phyloP scores from a whole-genome alignment of 139 green algal species.

The Micractinium conductrix region DNA sequence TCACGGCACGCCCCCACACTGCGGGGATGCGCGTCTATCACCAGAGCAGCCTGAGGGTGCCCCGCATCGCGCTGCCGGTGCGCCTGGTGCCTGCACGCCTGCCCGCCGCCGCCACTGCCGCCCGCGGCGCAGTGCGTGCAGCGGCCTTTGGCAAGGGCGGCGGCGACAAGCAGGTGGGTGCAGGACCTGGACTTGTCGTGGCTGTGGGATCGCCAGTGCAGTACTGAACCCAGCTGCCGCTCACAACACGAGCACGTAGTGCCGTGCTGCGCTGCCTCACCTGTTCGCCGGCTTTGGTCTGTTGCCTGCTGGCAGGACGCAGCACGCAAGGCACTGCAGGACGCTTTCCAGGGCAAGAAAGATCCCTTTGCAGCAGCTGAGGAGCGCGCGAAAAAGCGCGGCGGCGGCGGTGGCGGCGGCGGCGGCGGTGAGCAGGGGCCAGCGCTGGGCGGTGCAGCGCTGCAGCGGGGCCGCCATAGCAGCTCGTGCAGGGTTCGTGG shows the following conservation, averaged over 20 bases:
- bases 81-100: too few species aligned
- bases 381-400: conserved; percentile 6
- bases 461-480: neutral
- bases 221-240: too few species aligned
- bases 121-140: too few species aligned
- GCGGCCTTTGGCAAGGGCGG: neutral
- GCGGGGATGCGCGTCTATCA: too few species aligned
- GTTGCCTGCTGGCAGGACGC: conserved; percentile 42
- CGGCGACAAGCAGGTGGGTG: conserved; percentile 17
- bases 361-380: conserved; percentile 50
- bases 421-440: neutral
- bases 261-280: neutral
- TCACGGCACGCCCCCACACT: too few species aligned
- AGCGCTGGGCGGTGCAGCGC: neutral
- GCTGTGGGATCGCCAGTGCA: too few species aligned
- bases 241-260: too few species aligned
- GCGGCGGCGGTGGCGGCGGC: conserved; percentile 38
- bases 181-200: neutral
- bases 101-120: too few species aligned
- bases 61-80: too few species aligned
- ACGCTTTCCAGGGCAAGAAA: conserved; percentile 57
- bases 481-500: neutral
- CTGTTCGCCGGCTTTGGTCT: neutral
- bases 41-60: too few species aligned
- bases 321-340: conserved; percentile 52